Evolutionary conservation across 257 asterid genomes (phyloP).

Genomic region (Solanum paucissectum): DNA sequence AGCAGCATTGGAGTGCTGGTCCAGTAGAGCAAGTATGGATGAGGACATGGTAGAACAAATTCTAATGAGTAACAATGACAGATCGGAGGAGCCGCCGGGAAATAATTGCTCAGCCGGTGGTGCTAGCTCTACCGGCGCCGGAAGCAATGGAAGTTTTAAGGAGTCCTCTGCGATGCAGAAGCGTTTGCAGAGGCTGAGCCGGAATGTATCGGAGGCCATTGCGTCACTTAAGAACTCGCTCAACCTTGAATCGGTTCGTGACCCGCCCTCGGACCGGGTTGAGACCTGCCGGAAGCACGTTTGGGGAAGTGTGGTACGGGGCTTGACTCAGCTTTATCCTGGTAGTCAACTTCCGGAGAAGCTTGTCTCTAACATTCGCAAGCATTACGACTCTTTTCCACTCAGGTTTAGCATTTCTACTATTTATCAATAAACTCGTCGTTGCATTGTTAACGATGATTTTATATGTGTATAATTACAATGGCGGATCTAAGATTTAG

Average conservation of each 20-base stretch:
- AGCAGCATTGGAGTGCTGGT: constrained; percentile 95
- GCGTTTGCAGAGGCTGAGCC: constrained; percentile 67
- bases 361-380: constrained; percentile 81
- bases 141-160: constrained; percentile 25
- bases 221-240: constrained; percentile 80
- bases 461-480: background rate
- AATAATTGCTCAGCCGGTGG: constrained; percentile 10
- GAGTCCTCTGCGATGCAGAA: constrained; percentile 75
- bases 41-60: constrained; percentile 95
- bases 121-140: constrained; percentile 12
- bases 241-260: constrained; percentile 63
- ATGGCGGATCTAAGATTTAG: background rate
- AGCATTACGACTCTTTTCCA: constrained; percentile 93
- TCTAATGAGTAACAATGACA: constrained; percentile 64
- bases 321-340: constrained; percentile 93
- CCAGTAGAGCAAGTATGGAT: constrained; percentile 75
- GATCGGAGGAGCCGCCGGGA: constrained; percentile 67
- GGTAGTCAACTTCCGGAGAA: constrained; percentile 96
- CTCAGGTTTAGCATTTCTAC: constrained; percentile 40
- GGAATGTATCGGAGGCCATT: constrained; percentile 90
- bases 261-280: constrained; percentile 27
- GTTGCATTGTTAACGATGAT: background rate
- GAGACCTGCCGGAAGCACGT: constrained; percentile 63
- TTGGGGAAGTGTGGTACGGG: constrained; percentile 82
- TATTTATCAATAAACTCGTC: background rate